Evolutionary conservation across 2,329 filamentous ascomycete species (phyloP), one percentile per base, ranked within the genome.

Genomic region (Nigrospora osmanthi): DNA sequence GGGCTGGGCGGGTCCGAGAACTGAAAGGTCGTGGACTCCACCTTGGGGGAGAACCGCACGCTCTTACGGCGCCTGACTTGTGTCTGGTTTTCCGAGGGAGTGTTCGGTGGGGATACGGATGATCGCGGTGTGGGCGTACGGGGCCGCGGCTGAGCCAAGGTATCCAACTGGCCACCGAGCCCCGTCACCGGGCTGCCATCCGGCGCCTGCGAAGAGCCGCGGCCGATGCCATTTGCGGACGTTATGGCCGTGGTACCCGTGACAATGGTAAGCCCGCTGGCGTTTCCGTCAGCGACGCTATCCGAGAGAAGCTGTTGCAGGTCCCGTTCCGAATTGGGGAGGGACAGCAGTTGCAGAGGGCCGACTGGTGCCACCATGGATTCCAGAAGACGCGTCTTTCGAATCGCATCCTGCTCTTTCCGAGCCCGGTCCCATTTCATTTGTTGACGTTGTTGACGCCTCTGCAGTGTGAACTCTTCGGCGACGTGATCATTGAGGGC

Each of bases 381-480:
- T 54, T 80, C 76, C 42, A 68, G 60, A 14, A 68, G 58, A 37
- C 68, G 70, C 47, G 83, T 87, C 58, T 83, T 76, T 51, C 90
- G 83, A 51, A 97, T 87, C 11, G 81, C 85, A 59, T 95, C 85
- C 54, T 88, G 81, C 63, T 96, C 89, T 43, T 84, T 80, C 51
- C 86, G 82, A n/a, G 93, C 93, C 55, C 93, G 78, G 61, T 97
- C 90, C 69, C 93, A 83, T 66, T 98, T 98, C 65, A 87, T 83
- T 56, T 87, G 77, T 49, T 82, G 83, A 38, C 93, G 81, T 63
- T 95, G 88, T 52, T 87, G 81, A 57, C 93, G 78, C 48, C 93
- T 75, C 54, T 81, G 76, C 34, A 77, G 75, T 3, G 91, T 98
- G 43, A 81, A 71, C 49, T 94, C 83, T 66, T 96, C 91, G 54